These are phyloP conservation scores for Pseudogymnoascus sp. DNA, from an alignment of 2,329 filamentous ascomycete genomes.

Conservation along the genomic window DNA sequence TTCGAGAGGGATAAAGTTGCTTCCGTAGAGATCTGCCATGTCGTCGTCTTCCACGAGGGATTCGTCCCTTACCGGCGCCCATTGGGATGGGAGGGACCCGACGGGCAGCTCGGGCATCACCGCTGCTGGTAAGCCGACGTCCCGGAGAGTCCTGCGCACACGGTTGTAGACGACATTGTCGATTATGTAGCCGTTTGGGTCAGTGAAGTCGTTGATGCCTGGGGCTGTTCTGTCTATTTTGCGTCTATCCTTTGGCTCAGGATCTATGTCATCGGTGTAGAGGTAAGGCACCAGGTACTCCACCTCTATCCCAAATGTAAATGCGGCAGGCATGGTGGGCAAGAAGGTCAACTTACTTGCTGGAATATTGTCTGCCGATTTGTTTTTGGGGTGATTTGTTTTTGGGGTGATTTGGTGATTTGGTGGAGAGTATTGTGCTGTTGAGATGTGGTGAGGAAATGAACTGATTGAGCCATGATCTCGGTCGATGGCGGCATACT, in stretches of 20 bases:
- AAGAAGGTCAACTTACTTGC: conserved; percentile 5
- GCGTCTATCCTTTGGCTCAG: not conserved
- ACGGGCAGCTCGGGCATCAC: not conserved
- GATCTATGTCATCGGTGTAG: not conserved
- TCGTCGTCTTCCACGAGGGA: not conserved
- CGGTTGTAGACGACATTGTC: not conserved
- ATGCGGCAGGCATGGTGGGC: not conserved
- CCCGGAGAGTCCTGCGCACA: not conserved
- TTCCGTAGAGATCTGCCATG: not conserved
- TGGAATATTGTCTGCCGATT: not conserved
- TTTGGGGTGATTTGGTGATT: not conserved
- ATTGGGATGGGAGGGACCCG: not conserved
- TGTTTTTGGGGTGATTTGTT: not conserved
- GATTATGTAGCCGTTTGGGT: not conserved
- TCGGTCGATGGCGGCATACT: not conserved
- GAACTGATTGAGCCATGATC: not conserved
- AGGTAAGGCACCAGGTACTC: not conserved
- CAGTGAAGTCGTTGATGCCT: not conserved
- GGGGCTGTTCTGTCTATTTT: not conserved
- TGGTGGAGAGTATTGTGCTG: not conserved
- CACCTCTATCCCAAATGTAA: conserved; percentile 3
- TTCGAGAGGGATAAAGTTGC: not conserved
- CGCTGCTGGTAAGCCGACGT: not conserved
- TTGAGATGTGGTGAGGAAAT: not conserved
- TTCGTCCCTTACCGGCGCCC: not conserved